A percentile compares a stretch with the other conserved stretches of the same genome.
phyloP scores from a whole-genome alignment of 2,329 filamentous ascomycete genomes.

The Phyllosticta citrichinensis region DNA sequence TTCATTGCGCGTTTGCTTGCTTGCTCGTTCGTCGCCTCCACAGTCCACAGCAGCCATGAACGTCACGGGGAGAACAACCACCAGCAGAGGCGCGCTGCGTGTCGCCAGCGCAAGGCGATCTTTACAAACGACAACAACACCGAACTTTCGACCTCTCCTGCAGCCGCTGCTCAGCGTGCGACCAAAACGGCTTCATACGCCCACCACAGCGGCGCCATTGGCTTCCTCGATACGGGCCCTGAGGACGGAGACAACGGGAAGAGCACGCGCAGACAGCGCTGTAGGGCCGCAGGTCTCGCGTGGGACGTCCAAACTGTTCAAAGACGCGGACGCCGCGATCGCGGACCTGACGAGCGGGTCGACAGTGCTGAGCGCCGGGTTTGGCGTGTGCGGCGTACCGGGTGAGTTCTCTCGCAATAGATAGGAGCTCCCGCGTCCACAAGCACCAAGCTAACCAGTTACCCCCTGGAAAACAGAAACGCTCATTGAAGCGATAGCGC shows the following conservation, averaged over 20 bases:
- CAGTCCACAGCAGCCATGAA: neutral
- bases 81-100: neutral
- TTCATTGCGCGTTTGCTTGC: neutral
- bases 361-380: constrained; percentile 65
- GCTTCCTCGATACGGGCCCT: neutral
- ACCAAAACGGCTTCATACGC: neutral
- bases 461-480: neutral
- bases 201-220: neutral
- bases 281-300: constrained; percentile 19
- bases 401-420: constrained; percentile 38
- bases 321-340: constrained; percentile 54
- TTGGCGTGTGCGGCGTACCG: constrained; percentile 66
- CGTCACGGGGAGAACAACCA: neutral
- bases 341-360: constrained; percentile 60
- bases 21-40: neutral
- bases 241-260: neutral
- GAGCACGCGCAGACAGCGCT: neutral
- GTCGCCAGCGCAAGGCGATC: neutral
- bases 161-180: neutral
- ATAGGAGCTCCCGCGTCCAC: constrained; percentile 49
- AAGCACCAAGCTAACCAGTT: constrained; percentile 33
- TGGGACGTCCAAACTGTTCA: constrained; percentile 26
- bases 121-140: neutral
- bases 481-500: constrained; percentile 7
- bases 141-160: neutral